phyloP scores from a whole-genome alignment of 108 stramenopile genomes.

The Cyclotella cryptica region DNA sequence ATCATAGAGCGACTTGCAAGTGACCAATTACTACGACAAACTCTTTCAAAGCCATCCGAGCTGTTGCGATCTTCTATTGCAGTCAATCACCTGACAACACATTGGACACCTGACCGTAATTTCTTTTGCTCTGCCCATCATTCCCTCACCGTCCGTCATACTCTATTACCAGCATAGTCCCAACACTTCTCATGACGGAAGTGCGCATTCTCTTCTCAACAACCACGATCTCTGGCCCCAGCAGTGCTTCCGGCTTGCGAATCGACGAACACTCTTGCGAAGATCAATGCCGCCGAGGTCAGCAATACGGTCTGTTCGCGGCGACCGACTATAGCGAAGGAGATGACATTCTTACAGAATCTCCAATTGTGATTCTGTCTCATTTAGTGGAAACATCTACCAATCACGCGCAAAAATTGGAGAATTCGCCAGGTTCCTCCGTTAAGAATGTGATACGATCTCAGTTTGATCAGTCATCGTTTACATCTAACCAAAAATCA shows the following conservation, averaged over 20 bases:
- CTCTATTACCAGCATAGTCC: neutral
- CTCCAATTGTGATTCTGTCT: slow-evolving; percentile 57
- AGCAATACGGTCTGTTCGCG: slow-evolving; percentile 72
- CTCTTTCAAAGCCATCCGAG: too few species aligned
- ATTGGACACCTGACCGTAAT: neutral
- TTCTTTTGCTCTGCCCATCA: neutral
- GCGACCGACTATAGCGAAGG: slow-evolving; percentile 63
- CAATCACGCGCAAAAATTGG: neutral
- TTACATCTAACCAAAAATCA: slow-evolving; percentile 11
- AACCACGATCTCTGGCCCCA: neutral
- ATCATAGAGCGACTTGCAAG: too few species aligned
- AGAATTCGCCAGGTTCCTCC: neutral
- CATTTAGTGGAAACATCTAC: slow-evolving; percentile 21
- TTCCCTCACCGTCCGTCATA: neutral
- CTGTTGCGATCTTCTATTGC: too few species aligned
- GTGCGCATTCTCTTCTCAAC: slow-evolving; percentile 47
- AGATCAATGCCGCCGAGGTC: neutral
- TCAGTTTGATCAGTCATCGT: slow-evolving; percentile 25
- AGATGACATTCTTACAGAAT: slow-evolving; percentile 72
- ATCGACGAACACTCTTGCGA: neutral
- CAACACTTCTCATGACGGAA: slow-evolving; percentile 58
- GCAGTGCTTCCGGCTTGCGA: neutral
- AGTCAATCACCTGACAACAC: too few species aligned
- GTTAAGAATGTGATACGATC: slow-evolving; percentile 13
- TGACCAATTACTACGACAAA: too few species aligned